phyloP scores from a whole-genome alignment of 2,329 filamentous ascomycete genomes.

The Ceratocystis destructans region DNA sequence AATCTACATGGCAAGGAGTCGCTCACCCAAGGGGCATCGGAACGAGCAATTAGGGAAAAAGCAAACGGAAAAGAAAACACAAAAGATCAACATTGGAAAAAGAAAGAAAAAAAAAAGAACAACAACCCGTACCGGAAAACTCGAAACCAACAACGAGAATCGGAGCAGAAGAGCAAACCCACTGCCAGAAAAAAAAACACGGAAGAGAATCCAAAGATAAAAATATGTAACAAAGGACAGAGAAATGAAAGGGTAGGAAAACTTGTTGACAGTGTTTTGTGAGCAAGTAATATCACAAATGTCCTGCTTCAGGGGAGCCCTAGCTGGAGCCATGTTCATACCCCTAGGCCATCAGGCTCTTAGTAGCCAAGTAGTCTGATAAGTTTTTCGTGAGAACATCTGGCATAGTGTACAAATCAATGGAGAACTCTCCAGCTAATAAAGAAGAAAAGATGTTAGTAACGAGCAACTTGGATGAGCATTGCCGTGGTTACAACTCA shows the following conservation, averaged over 20 bases:
- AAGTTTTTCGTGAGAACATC: conserved; percentile 82
- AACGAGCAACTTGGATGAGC: background rate
- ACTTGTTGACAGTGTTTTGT: background rate
- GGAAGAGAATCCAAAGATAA: background rate
- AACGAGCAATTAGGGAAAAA: background rate
- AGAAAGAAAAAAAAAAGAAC: background rate
- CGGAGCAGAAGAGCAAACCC: background rate
- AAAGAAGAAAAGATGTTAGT: conserved; percentile 20
- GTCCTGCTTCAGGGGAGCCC: background rate
- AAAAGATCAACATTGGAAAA: background rate
- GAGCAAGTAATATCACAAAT: background rate
- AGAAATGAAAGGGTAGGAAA: conserved; percentile 8
- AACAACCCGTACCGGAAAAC: background rate
- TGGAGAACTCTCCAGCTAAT: conserved; percentile 84
- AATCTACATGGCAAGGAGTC: background rate
- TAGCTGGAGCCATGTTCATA: background rate
- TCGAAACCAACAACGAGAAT: background rate
- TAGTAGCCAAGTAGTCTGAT: conserved; percentile 61
- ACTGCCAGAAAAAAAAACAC: background rate
- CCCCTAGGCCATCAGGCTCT: conserved; percentile 9
- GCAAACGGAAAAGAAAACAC: background rate
- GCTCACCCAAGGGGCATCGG: background rate
- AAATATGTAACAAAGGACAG: conserved; percentile 7
- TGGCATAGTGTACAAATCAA: conserved; percentile 94
- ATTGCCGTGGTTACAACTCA: conserved; percentile 34